phyloP scores from a whole-genome alignment of 129 eudicot species.

The Centella asiatica region DNA sequence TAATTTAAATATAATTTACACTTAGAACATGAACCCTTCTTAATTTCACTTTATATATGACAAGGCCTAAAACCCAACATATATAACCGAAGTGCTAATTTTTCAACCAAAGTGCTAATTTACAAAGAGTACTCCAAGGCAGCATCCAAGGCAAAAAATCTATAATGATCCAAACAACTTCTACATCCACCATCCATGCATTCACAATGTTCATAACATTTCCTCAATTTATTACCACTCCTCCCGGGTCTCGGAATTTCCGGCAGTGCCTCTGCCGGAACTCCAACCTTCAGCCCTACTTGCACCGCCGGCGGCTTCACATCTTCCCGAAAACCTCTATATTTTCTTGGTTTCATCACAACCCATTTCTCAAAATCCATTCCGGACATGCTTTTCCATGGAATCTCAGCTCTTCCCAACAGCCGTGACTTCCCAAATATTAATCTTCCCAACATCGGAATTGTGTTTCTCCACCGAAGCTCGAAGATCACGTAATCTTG shows the following conservation, averaged over 20 bases:
- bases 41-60: no score
- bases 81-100: no score
- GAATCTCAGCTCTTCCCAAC: conserved; percentile 43
- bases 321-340: conserved; percentile 10
- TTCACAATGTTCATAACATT: conserved; percentile 23
- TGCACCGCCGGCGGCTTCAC: conserved; percentile 41
- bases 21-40: no score
- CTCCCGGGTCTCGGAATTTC: neutral
- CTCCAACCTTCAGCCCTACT: conserved; percentile 36
- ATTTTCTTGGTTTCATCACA: conserved; percentile 25
- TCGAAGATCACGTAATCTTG: conserved; percentile 39
- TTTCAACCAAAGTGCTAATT: no score
- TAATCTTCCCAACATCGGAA: conserved; percentile 25
- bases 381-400: conserved; percentile 44
- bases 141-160: conserved; percentile 35
- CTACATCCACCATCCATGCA: conserved; percentile 31
- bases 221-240: conserved; percentile 17
- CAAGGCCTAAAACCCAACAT: no score
- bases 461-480: conserved; percentile 28
- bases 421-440: conserved; percentile 46
- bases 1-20: no score
- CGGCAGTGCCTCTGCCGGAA: neutral
- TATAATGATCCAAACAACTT: conserved; percentile 25
- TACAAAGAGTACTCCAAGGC: neutral
- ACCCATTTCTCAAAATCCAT: conserved; percentile 51